These are phyloP conservation scores for Drosera capensis DNA, from an alignment of 148 eudicot genomes.

Conservation along the genomic window DNA sequence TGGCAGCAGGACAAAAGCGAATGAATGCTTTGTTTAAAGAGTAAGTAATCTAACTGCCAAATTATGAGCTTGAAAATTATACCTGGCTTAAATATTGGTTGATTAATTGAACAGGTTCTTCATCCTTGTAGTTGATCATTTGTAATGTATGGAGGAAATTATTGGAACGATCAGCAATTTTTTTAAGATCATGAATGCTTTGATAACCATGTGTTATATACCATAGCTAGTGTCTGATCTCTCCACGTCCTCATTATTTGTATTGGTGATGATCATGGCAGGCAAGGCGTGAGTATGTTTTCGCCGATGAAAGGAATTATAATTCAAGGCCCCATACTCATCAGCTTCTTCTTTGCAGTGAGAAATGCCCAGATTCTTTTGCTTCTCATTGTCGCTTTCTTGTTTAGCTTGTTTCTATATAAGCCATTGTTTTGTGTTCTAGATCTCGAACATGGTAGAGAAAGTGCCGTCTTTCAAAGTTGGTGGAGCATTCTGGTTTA, in stretches of 20 bases:
- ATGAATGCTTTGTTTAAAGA: constrained; percentile 35
- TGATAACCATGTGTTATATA: too few relatives aligned
- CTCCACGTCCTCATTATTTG: too few relatives aligned
- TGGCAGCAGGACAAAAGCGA: constrained; percentile 39
- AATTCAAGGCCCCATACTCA: constrained; percentile 70
- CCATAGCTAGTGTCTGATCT: too few relatives aligned
- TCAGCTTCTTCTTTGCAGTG: constrained; percentile 95
- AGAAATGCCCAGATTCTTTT: background rate
- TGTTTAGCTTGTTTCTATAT: background rate
- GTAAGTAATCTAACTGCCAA: too few relatives aligned
- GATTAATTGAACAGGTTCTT: too few relatives aligned
- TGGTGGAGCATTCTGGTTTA: constrained; percentile 90
- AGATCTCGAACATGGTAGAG: constrained; percentile 87
- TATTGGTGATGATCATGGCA: too few relatives aligned
- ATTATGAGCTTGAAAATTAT: too few relatives aligned
- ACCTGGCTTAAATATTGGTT: too few relatives aligned
- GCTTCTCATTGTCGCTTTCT: background rate
- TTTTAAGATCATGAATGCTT: too few relatives aligned
- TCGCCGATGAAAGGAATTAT: constrained; percentile 79
- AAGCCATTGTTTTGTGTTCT: constrained; percentile 10
- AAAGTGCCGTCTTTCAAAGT: constrained; percentile 82
- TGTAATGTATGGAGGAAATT: too few relatives aligned
- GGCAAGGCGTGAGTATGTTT: constrained; percentile 78
- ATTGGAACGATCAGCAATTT: too few relatives aligned
- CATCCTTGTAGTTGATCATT: too few relatives aligned